Percentiles rank a stretch among this genome's conserved stretches.
These are phyloP conservation scores for Quercus suber DNA, from an alignment of 306 rosid species.

Conservation along the genomic window DNA sequence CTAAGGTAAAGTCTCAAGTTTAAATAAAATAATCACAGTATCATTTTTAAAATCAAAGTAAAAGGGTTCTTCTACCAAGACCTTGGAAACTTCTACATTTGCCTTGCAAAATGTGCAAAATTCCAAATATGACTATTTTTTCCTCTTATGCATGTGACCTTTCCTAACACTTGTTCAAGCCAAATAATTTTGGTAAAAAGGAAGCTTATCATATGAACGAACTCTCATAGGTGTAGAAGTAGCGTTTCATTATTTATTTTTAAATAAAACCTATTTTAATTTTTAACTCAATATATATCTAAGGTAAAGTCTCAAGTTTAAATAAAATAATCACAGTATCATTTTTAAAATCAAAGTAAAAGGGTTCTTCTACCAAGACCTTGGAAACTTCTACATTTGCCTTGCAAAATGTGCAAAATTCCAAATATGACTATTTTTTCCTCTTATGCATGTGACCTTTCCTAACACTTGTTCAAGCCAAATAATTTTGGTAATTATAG, in stretches of 20 bases:
- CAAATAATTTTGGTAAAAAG: no score
- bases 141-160: constrained; percentile 23
- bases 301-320: not conserved
- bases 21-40: not conserved
- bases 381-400: constrained; percentile 34
- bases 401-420: constrained; percentile 10
- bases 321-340: not conserved
- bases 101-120: constrained; percentile 12
- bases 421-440: constrained; percentile 1
- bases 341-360: not conserved
- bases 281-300: no score
- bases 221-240: no score
- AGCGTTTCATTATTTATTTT: no score
- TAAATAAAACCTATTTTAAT: no score
- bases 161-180: not conserved
- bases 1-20: no score
- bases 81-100: constrained; percentile 35
- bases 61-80: constrained; percentile 12
- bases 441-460: constrained; percentile 22
- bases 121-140: constrained; percentile 8
- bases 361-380: constrained; percentile 18
- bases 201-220: no score
- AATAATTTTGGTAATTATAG: no score
- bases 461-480: constrained; percentile 2
- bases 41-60: not conserved